A percentile compares a stretch with the other conserved stretches of the same genome.
These are phyloP conservation scores for Scenedesmus sp. DNA, from an alignment of 163 green algal species.

Conservation along the genomic window DNA sequence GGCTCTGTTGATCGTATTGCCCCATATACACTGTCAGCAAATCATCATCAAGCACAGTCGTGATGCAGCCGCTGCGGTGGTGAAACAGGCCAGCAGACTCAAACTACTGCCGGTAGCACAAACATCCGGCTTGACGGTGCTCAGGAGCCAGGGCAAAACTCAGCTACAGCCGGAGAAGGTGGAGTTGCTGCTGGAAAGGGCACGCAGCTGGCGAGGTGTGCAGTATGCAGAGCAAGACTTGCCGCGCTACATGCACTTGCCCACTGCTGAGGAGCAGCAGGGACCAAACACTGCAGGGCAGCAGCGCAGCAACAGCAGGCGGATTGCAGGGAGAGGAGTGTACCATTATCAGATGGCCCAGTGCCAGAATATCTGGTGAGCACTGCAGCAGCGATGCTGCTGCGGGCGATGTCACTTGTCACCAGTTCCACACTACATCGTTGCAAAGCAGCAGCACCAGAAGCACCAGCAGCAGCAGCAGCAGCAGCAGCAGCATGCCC, in stretches of 20 bases:
- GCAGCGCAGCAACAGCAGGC: slow-evolving; percentile 10
- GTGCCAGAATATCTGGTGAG: not conserved
- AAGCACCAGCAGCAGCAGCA: not conserved
- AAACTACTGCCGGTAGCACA: slow-evolving; percentile 5
- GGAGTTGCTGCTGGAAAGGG: not conserved
- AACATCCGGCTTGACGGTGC: slow-evolving; percentile 5
- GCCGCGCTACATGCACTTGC: not conserved
- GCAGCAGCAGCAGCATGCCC: not conserved
- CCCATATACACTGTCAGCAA: not conserved
- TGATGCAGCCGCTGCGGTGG: not conserved
- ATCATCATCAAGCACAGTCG: not conserved
- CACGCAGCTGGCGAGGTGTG: not conserved
- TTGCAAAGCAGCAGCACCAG: not conserved
- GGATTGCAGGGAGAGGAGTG: not conserved
- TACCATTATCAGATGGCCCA: not conserved
- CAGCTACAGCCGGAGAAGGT: not conserved
- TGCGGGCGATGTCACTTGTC: not conserved
- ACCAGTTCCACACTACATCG: not conserved
- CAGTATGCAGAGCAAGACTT: slow-evolving; percentile 3
- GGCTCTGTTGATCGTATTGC: not conserved
- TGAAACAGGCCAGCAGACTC: not conserved
- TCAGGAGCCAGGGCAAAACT: not conserved
- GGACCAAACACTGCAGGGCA: not conserved
- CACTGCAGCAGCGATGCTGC: not conserved
- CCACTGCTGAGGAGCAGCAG: slow-evolving; percentile 3